Conservation (phyloP, 2,329 filamentous ascomycete species). For the Bipolaris victoriae region DNA sequence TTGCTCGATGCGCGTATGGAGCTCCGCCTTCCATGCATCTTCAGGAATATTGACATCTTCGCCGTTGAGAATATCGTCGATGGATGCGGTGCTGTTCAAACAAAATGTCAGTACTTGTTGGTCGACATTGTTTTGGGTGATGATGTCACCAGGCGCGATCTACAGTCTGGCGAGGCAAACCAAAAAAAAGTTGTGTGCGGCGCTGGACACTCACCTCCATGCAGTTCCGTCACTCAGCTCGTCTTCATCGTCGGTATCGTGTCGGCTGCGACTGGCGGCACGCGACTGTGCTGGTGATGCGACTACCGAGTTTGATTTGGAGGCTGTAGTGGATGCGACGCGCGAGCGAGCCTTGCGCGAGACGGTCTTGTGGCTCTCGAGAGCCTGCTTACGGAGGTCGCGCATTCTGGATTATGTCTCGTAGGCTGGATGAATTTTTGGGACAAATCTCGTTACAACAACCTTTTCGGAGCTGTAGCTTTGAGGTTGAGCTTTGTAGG, state of each 20-base stretch:
- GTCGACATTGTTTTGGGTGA: slow-evolving; percentile 12
- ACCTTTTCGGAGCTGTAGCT: slow-evolving; percentile 1
- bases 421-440: background rate
- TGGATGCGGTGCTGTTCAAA: slow-evolving; percentile 63
- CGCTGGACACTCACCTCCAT: slow-evolving; percentile 56
- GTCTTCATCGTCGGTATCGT: slow-evolving; percentile 69
- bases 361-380: slow-evolving; percentile 74
- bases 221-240: slow-evolving; percentile 65
- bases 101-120: slow-evolving; percentile 31
- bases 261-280: slow-evolving; percentile 60
- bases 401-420: slow-evolving; percentile 57
- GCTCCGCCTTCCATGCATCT: slow-evolving; percentile 65
- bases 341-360: slow-evolving; percentile 70
- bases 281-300: slow-evolving; percentile 65
- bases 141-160: slow-evolving; percentile 34
- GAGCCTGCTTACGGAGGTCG: slow-evolving; percentile 69
- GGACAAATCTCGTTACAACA: background rate
- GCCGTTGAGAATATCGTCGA: slow-evolving; percentile 65
- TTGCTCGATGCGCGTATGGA: slow-evolving; percentile 71
- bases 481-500: slow-evolving; percentile 14
- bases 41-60: slow-evolving; percentile 58
- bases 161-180: slow-evolving; percentile 2
- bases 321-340: slow-evolving; percentile 62
- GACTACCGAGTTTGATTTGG: slow-evolving; percentile 63
- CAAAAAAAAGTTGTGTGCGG: slow-evolving; percentile 13